Conservation (phyloP, 2,329 filamentous ascomycete species). For the Fusarium sp. region DNA sequence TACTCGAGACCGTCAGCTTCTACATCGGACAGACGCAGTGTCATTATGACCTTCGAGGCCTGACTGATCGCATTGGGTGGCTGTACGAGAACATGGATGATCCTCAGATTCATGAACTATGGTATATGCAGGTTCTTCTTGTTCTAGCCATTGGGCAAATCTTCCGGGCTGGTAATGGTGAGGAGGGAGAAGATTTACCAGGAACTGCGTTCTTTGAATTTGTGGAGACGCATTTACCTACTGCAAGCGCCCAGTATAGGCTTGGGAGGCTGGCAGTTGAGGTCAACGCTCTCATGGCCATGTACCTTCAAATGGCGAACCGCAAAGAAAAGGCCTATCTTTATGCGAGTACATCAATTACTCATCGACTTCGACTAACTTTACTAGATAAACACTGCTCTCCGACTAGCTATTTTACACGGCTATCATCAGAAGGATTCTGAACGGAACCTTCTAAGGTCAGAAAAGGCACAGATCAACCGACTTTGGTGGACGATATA, state of each 20-base stretch:
- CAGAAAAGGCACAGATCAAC: not conserved
- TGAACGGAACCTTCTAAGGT: not conserved
- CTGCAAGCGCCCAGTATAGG: not conserved
- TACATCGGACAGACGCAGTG: not conserved
- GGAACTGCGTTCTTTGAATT: not conserved
- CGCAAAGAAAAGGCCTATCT: conserved; percentile 16
- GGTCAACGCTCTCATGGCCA: conserved; percentile 12
- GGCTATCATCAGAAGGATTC: not conserved
- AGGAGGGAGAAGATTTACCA: not conserved
- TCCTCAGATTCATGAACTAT: not conserved
- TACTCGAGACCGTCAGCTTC: not conserved
- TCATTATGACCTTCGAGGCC: not conserved
- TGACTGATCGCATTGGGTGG: not conserved
- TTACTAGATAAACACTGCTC: not conserved
- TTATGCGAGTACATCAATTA: not conserved
- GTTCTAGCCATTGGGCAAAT: not conserved
- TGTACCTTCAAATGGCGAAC: conserved; percentile 19
- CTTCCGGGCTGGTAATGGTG: not conserved
- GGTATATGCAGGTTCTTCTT: not conserved
- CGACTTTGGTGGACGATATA: not conserved
- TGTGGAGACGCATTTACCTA: not conserved
- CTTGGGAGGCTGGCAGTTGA: conserved; percentile 7
- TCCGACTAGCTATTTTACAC: not conserved
- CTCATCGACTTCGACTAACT: fast-evolving
- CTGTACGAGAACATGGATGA: not conserved